These are phyloP conservation scores for Phytophthora kernoviae DNA, from an alignment of 352 stramenopile genomes.

Conservation along the genomic window DNA sequence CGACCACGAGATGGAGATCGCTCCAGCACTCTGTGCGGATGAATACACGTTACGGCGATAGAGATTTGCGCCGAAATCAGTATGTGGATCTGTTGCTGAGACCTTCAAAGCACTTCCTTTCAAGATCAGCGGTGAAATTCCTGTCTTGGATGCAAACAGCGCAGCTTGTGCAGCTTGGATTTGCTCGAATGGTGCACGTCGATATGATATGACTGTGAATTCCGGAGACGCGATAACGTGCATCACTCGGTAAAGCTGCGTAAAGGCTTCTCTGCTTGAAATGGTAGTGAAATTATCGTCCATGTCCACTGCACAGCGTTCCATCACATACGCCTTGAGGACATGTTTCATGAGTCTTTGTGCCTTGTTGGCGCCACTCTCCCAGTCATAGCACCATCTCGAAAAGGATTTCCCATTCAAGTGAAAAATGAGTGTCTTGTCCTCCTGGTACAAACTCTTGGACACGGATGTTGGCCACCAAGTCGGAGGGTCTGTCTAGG, in stretches of 20 bases:
- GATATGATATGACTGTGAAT: conserved; percentile 49
- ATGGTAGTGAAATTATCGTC: conserved; percentile 21
- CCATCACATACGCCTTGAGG: no score
- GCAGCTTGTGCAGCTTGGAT: conserved; percentile 9
- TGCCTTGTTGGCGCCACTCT: no score
- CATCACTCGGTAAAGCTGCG: conserved; percentile 34
- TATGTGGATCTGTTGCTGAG: no score
- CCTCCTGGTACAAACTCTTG: conserved; percentile 12
- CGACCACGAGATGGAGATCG: background rate
- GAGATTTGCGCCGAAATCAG: background rate
- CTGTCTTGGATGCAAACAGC: background rate
- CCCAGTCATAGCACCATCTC: conserved; percentile 36
- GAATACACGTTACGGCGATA: background rate
- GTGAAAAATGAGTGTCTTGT: conserved; percentile 35
- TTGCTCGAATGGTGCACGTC: conserved; percentile 33
- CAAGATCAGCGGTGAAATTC: background rate
- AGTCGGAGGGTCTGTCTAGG: conserved; percentile 34
- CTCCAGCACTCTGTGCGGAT: no score
- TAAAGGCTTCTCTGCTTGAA: background rate
- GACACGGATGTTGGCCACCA: conserved; percentile 12
- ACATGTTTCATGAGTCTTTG: no score
- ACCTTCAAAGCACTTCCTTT: background rate
- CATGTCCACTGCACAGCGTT: conserved; percentile 17
- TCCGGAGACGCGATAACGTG: conserved; percentile 31
- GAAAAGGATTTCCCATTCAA: conserved; percentile 38